Conservation (phyloP, 768 basidiomycete genomes). For the Punctularia strigosozonata region DNA sequence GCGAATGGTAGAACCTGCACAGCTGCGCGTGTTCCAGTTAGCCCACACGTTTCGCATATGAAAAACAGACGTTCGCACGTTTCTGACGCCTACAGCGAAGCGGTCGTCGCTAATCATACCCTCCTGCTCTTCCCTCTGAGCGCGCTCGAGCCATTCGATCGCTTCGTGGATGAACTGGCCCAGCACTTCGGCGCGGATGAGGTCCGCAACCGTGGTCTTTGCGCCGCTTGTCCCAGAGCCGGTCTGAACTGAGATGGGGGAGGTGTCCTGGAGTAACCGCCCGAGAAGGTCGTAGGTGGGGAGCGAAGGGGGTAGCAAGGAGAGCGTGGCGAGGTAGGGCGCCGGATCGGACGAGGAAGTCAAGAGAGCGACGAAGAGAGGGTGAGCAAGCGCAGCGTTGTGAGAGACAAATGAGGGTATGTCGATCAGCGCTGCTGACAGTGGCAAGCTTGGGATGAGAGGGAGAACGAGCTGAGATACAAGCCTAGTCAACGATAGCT, state of each 20-base stretch:
- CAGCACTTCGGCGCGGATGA: conserved; percentile 52
- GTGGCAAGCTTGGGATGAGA: conserved; percentile 28
- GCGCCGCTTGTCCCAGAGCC: too few relatives aligned
- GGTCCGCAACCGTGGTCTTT: conserved; percentile 49
- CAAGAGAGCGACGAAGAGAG: conserved; percentile 50
- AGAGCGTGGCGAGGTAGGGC: conserved; percentile 52
- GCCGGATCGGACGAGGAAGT: conserved; percentile 26
- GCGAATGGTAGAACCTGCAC: conserved; percentile 64
- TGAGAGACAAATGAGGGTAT: conserved; percentile 50
- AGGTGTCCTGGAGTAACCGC: conserved; percentile 52
- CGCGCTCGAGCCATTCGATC: conserved; percentile 58
- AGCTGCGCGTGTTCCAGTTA: conserved; percentile 33
- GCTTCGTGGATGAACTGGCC: conserved; percentile 62
- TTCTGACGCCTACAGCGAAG: conserved; percentile 58
- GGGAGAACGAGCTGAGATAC: conserved; percentile 25
- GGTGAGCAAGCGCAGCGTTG: conserved; percentile 62
- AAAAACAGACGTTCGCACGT: conserved; percentile 27
- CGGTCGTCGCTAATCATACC: conserved; percentile 63
- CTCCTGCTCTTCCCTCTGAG: conserved; percentile 58
- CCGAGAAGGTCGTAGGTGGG: conserved; percentile 66
- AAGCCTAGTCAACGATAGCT: neutral
- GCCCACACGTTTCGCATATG: neutral
- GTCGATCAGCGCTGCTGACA: conserved; percentile 48
- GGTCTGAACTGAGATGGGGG: conserved; percentile 26
- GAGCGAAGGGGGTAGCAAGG: conserved; percentile 57